These are phyloP conservation scores for Aspergillus ostianus DNA, from an alignment of 495 filamentous ascomycete species.

Conservation along the genomic window DNA sequence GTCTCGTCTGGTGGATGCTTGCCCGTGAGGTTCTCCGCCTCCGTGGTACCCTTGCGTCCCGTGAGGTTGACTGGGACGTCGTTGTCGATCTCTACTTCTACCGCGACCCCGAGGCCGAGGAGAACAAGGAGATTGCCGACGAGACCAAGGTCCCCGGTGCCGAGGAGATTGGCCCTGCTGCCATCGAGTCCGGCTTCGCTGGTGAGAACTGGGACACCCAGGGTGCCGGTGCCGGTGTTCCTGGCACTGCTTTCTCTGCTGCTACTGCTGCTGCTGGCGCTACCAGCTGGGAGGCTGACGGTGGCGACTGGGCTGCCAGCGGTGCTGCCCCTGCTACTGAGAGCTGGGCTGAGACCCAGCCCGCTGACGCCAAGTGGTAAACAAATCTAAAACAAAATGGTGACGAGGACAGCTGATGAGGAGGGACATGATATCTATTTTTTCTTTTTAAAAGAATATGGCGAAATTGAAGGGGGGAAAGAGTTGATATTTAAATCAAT, in stretches of 20 bases:
- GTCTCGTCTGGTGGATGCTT: constrained; percentile 98
- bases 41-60: constrained; percentile 88
- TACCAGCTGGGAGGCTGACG: constrained; percentile 77
- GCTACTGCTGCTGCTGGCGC: constrained; percentile 60
- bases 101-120: constrained; percentile 98
- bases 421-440: constrained; percentile 27
- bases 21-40: constrained; percentile 99
- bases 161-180: constrained; percentile 79
- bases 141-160: constrained; percentile 66
- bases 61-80: constrained; percentile 95
- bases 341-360: constrained; percentile 63
- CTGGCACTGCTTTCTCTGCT: constrained; percentile 61
- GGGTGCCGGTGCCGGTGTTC: constrained; percentile 57
- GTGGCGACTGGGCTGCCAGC: constrained; percentile 70
- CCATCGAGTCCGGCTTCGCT: constrained; percentile 78
- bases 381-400: constrained; percentile 23
- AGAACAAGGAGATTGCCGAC: constrained; percentile 83
- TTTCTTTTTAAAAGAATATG: constrained; percentile 11
- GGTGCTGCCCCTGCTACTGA: constrained; percentile 55
- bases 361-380: constrained; percentile 66
- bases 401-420: constrained; percentile 35
- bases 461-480: constrained; percentile 26
- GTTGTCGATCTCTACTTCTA: constrained; percentile 99
- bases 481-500: neutral
- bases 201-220: constrained; percentile 57